These are phyloP conservation scores for Trichoderma parareesei DNA, from an alignment of 495 filamentous ascomycete species.

Conservation along the genomic window DNA sequence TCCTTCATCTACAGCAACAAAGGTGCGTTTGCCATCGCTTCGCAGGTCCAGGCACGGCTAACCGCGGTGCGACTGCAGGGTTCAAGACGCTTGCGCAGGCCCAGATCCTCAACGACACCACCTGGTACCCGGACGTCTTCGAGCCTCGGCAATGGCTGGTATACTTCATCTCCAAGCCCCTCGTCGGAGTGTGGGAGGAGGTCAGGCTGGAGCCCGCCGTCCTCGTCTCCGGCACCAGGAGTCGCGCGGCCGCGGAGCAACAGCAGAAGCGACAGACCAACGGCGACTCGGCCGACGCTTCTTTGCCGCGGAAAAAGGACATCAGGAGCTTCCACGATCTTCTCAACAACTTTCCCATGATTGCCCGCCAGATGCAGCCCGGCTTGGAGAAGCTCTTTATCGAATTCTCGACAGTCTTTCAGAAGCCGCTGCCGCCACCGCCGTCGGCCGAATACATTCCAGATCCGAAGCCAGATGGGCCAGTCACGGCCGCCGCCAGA, in stretches of 20 bases:
- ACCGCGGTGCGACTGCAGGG: constrained; percentile 39
- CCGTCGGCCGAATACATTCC: constrained; percentile 52
- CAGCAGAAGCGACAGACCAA: constrained; percentile 29
- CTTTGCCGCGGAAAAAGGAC: constrained; percentile 67
- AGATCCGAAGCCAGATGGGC: constrained; percentile 42
- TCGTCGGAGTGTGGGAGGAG: constrained; percentile 76
- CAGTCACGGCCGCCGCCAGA: constrained; percentile 42
- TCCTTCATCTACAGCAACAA: constrained; percentile 91
- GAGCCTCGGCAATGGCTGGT: constrained; percentile 89
- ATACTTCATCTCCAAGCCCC: constrained; percentile 91
- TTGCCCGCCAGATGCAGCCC: constrained; percentile 91
- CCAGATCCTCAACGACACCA: constrained; percentile 72
- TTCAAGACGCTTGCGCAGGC: constrained; percentile 89
- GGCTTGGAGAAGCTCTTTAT: constrained; percentile 85
- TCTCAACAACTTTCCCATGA: constrained; percentile 88
- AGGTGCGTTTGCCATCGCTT: constrained; percentile 44
- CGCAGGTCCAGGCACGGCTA: not conserved
- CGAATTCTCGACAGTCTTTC: constrained; percentile 77
- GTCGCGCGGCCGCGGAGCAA: constrained; percentile 22
- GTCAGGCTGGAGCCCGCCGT: constrained; percentile 56
- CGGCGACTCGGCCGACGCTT: constrained; percentile 21
- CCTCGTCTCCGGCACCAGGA: constrained; percentile 36
- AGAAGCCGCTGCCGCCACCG: constrained; percentile 72
- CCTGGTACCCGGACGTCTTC: constrained; percentile 79
- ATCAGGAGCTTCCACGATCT: constrained; percentile 86